These are phyloP conservation scores for Lagenaria siceraria DNA, from an alignment of 306 rosid species.

Conservation along the genomic window DNA sequence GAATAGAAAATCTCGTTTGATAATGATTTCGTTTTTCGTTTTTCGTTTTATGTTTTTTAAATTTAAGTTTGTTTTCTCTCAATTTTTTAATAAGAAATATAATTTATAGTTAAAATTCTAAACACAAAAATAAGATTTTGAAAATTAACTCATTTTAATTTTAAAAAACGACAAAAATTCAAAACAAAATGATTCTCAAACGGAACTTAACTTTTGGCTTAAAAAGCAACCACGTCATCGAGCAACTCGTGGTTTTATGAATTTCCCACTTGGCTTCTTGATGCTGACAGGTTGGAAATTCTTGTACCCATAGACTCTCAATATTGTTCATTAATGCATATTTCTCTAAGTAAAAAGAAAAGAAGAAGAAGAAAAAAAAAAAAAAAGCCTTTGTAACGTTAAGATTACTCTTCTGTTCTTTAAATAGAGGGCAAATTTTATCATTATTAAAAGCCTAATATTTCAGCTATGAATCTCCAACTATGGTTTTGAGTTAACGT, in stretches of 20 bases:
- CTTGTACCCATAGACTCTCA: background rate
- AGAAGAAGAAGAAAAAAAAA: background rate
- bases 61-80: too few relatives aligned
- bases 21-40: too few relatives aligned
- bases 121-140: too few relatives aligned
- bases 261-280: background rate
- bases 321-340: background rate
- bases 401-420: background rate
- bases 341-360: background rate
- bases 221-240: background rate
- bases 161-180: too few relatives aligned
- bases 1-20: too few relatives aligned
- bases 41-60: too few relatives aligned
- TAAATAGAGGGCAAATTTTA: background rate
- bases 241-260: background rate
- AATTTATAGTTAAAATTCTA: too few relatives aligned
- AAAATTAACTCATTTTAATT: too few relatives aligned
- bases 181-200: too few relatives aligned
- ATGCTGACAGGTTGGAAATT: background rate
- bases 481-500: too few relatives aligned
- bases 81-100: too few relatives aligned
- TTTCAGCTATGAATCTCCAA: too few relatives aligned
- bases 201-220: background rate
- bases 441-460: background rate
- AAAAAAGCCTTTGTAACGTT: background rate